phyloP scores from a whole-genome alignment of 2,329 filamentous ascomycete genomes.

The Gaeumannomyces tritici region DNA sequence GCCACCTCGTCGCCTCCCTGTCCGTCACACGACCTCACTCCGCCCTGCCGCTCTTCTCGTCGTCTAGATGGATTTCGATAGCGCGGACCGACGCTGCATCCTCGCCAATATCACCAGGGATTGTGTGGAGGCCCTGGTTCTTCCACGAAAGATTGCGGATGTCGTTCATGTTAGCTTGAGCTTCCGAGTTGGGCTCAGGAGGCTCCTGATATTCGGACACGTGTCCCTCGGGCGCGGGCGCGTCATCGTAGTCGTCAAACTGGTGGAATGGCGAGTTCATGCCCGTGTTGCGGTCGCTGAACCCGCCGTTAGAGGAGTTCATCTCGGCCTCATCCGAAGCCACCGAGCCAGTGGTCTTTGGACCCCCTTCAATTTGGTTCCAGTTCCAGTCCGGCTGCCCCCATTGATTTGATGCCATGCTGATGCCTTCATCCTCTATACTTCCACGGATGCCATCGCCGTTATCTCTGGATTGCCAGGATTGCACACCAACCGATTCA shows the following conservation, averaged over 20 bases:
- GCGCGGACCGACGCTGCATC: slow-evolving; percentile 33
- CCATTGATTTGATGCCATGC: not conserved
- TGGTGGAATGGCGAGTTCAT: slow-evolving; percentile 1
- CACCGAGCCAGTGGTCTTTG: not conserved
- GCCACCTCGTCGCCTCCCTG: not conserved
- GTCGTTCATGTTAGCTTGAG: slow-evolving; percentile 14
- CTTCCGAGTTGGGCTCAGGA: slow-evolving; percentile 14
- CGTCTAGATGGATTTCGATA: slow-evolving; percentile 39
- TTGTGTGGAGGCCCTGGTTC: slow-evolving; percentile 25
- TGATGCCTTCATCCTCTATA: slow-evolving; percentile 23
- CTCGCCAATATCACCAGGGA: slow-evolving; percentile 22
- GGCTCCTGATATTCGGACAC: slow-evolving; percentile 6
- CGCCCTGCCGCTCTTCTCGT: slow-evolving; percentile 18
- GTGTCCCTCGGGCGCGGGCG: not conserved
- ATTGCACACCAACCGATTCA: slow-evolving; percentile 1
- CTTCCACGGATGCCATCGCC: slow-evolving; percentile 26
- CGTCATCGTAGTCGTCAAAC: slow-evolving; percentile 7
- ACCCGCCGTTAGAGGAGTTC: slow-evolving; percentile 4
- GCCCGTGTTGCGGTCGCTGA: not conserved
- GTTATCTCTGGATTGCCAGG: slow-evolving; percentile 8
- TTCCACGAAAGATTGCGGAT: slow-evolving; percentile 26
- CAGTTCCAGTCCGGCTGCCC: not conserved
- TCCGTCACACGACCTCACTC: not conserved
- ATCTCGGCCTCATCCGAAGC: slow-evolving; percentile 4
- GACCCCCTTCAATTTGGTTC: not conserved